phyloP scores from a whole-genome alignment of 306 rosid species.

The Rosa lucieae region DNA sequence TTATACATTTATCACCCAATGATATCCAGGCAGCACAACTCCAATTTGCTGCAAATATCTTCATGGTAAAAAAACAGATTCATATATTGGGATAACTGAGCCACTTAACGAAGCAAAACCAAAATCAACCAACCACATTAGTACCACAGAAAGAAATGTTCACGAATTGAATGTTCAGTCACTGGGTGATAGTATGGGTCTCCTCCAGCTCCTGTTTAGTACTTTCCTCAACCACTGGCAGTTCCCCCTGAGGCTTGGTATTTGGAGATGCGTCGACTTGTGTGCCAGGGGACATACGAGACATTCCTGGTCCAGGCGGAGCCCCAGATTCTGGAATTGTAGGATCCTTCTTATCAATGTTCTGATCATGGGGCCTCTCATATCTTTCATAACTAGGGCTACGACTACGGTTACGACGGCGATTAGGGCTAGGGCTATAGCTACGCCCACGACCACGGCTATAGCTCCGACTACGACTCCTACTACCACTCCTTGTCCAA shows the following conservation, averaged over 20 bases:
- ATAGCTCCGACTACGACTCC: slow-evolving; percentile 54
- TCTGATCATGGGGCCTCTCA: slow-evolving; percentile 34
- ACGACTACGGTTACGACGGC: slow-evolving; percentile 41
- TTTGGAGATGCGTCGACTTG: slow-evolving; percentile 34
- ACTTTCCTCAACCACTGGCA: slow-evolving; percentile 29
- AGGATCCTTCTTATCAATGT: slow-evolving; percentile 35
- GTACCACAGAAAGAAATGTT: not conserved
- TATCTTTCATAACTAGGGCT: slow-evolving; percentile 45
- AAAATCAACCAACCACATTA: not conserved
- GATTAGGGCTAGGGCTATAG: slow-evolving; percentile 41
- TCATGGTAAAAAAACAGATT: not conserved
- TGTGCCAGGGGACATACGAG: slow-evolving; percentile 33
- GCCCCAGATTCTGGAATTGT: slow-evolving; percentile 33
- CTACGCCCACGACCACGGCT: slow-evolving; percentile 39
- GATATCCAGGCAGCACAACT: not conserved
- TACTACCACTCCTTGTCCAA: slow-evolving; percentile 57
- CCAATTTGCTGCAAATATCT: not conserved
- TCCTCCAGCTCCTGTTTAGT: slow-evolving; percentile 34
- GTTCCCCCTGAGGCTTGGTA: slow-evolving; percentile 31
- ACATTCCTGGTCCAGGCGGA: slow-evolving; percentile 38
- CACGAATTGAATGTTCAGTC: slow-evolving; percentile 20
- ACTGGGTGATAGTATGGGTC: slow-evolving; percentile 32
- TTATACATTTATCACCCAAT: not conserved
- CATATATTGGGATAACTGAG: not conserved
- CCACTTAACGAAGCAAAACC: not conserved